These are phyloP conservation scores for Chaetothyriales sp. DNA, from an alignment of 2,329 filamentous ascomycete genomes.

Conservation along the genomic window DNA sequence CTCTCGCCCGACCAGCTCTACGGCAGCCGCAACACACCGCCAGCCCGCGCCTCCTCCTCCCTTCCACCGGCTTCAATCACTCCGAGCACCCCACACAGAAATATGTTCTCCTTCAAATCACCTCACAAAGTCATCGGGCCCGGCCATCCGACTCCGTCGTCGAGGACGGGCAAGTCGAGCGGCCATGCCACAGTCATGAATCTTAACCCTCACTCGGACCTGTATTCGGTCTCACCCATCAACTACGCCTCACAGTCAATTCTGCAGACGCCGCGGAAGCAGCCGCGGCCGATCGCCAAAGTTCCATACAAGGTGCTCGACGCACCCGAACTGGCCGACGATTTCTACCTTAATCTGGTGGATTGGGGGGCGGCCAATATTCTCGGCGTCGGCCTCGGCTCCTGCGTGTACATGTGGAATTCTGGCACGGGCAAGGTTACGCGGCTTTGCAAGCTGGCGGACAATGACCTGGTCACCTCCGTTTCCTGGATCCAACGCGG, in stretches of 20 bases:
- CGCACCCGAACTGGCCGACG: conserved; percentile 86
- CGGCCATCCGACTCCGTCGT: conserved; percentile 74
- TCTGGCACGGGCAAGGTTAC: conserved; percentile 80
- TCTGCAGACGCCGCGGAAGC: conserved; percentile 75
- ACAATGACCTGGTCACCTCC: conserved; percentile 77
- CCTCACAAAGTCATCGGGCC: conserved; percentile 51
- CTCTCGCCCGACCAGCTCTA: conserved; percentile 14
- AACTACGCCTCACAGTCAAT: conserved; percentile 86
- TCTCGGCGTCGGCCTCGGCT: conserved; percentile 78
- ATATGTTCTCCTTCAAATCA: conserved; percentile 83
- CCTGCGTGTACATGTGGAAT: conserved; percentile 97
- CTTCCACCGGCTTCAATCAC: conserved; percentile 61
- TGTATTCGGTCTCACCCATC: conserved; percentile 91
- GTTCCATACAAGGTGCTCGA: conserved; percentile 96
- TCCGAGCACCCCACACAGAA: conserved; percentile 92
- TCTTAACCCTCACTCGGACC: conserved; percentile 74
- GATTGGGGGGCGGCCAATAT: conserved; percentile 96
- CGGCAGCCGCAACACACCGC: conserved; percentile 66
- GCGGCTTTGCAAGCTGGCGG: conserved; percentile 79
- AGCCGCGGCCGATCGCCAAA: conserved; percentile 80
- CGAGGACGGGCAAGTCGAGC: conserved; percentile 59
- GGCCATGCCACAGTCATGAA: conserved; percentile 51
- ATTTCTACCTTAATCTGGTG: conserved; percentile 94
- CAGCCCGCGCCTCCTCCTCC: conserved; percentile 47
- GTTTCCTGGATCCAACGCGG: conserved; percentile 98